phyloP scores from a whole-genome alignment of 129 eudicot genomes.

The Centella asiatica region DNA sequence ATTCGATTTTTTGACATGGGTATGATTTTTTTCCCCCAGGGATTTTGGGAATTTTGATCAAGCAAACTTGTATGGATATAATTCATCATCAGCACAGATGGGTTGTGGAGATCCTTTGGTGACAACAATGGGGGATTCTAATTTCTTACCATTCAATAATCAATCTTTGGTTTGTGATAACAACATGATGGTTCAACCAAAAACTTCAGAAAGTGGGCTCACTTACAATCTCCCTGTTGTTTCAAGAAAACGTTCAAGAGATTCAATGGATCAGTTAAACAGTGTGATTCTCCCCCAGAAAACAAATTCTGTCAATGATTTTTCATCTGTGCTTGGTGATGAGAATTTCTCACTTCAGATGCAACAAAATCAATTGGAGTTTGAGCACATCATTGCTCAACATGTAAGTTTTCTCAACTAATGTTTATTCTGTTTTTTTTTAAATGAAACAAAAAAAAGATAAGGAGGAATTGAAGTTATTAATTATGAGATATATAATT shows the following conservation, averaged over 20 bases:
- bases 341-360: constrained; percentile 12
- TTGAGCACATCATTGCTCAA: constrained; percentile 25
- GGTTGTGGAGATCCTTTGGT: constrained; percentile 4
- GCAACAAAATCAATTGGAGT: constrained; percentile 25
- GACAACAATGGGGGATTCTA: constrained; percentile 13
- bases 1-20: not conserved
- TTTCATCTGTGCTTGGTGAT: constrained; percentile 20
- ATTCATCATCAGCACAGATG: constrained; percentile 15
- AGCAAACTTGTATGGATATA: not conserved
- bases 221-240: constrained; percentile 13
- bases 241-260: constrained; percentile 28
- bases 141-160: constrained; percentile 4
- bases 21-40: constrained; percentile 6
- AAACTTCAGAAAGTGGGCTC: constrained; percentile 29
- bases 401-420: constrained; percentile 17
- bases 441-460: too few relatives aligned
- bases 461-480: not conserved
- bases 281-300: not conserved
- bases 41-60: constrained; percentile 15
- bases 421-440: not conserved
- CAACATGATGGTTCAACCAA: constrained; percentile 6
- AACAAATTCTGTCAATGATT: not conserved
- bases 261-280: constrained; percentile 14
- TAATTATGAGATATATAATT: not conserved
- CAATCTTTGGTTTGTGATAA: constrained; percentile 8